Percentiles rank a stretch among this genome's conserved stretches.
These are phyloP conservation scores for Psilocybe mexicana DNA, from an alignment of 1,284 basidiomycete genomes.

Conservation along the genomic window DNA sequence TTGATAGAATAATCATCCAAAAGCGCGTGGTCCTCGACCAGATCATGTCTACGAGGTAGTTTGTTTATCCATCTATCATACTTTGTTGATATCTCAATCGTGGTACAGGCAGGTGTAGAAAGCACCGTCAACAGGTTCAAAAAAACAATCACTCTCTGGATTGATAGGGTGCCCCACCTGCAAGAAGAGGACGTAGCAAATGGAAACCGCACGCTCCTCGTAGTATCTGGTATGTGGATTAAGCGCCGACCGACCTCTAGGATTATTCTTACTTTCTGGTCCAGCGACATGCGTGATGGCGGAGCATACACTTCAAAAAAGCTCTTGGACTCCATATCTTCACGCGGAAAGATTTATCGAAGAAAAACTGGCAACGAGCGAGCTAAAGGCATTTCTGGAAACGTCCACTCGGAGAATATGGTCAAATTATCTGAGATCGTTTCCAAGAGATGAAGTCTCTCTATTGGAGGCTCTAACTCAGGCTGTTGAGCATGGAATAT, in stretches of 20 bases:
- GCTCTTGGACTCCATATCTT: slow-evolving; percentile 1
- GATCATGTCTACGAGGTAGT: slow-evolving; percentile 2
- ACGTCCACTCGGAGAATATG: slow-evolving; percentile 1
- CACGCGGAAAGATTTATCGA: slow-evolving; percentile 1
- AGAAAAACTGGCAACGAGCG: slow-evolving; percentile 1
- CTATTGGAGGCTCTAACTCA: background rate
- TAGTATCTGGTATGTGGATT: background rate
- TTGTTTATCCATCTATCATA: background rate
- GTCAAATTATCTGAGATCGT: background rate
- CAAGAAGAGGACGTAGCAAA: background rate
- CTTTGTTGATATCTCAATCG: background rate
- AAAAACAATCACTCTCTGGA: background rate
- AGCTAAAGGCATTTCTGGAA: slow-evolving; percentile 10
- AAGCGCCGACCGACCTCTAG: no score
- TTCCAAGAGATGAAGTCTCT: background rate
- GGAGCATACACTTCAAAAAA: slow-evolving; percentile 1
- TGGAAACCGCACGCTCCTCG: slow-evolving; percentile 2
- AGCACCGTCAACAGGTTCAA: slow-evolving; percentile 1
- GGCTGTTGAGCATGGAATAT: background rate
- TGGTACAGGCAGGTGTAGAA: background rate
- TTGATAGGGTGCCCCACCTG: slow-evolving; percentile 6
- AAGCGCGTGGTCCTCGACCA: slow-evolving; percentile 2
- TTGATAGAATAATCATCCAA: background rate
- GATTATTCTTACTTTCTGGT: background rate
- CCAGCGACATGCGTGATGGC: slow-evolving; percentile 6